Base-by-base conservation (phyloP, 1,284 basidiomycete species). In the Entoloma clypeatum region DNA sequence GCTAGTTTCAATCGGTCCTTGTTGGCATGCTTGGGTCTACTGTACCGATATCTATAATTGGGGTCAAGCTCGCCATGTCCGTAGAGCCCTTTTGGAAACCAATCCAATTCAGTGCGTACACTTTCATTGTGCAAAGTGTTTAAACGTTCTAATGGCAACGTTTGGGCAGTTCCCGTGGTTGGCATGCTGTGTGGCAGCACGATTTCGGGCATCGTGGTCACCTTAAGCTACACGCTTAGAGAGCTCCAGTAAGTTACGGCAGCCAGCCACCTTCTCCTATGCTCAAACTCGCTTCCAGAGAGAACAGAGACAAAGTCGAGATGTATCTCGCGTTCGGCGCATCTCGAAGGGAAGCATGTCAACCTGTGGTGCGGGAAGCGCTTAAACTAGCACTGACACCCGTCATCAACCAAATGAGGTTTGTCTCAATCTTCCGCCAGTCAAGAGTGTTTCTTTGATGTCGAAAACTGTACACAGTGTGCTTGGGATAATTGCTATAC, bases 101-200 rank as follows among this genome's bases (percentile, higher is more conserved):
- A 0, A 79, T 81, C 30, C 81, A 89, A 60, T 92, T 81, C 52
- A 82, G 87, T 89, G 48, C 11, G 59, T 44, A 16, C 36, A 6
- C 26, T 21, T 21, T 27, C 29, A n/a, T n/a, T n/a, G n/a, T n/a
- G n/a, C 10, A 31, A n/a, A n/a, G n/a, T n/a, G n/a, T n/a, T n/a
- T n/a, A n/a, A n/a, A n/a, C n/a, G n/a, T n/a, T n/a, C n/a, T n/a
- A n/a, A n/a, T n/a, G n/a, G n/a, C n/a, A n/a, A n/a, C n/a, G n/a
- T 17, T 25, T 19, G n/a, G n/a, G n/a, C n/a, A 91, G 88, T 92
- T 43, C 88, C 88, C 7, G 76, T 91, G 36, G 72, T 91, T 7
- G 89, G 90, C 13, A 92, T 92, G 90, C 69, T 92, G 2, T 86
- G 88, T 37, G 89, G 89, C 3, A 79, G 75, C 45, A 82, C 86